These are phyloP conservation scores for Artemisia tridentata DNA, from an alignment of 129 eudicot genomes.

Conservation along the genomic window DNA sequence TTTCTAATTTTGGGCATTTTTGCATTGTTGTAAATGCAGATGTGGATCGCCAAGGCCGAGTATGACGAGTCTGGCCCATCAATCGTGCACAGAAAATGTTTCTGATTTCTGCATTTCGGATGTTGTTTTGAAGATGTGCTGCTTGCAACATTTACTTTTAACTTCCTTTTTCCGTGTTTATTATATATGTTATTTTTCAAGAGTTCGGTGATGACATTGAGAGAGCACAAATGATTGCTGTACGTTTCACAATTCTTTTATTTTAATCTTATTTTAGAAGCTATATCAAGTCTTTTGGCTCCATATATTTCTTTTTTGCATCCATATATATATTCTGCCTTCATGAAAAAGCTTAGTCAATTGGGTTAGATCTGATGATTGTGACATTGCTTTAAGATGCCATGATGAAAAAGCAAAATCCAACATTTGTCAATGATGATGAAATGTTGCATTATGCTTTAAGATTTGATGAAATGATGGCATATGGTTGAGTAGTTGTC, in stretches of 20 bases:
- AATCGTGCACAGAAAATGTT: slow-evolving; percentile 60
- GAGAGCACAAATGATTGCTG: slow-evolving; percentile 25
- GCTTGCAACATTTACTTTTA: slow-evolving; percentile 22
- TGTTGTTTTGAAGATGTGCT: slow-evolving; percentile 10
- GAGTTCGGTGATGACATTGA: slow-evolving; percentile 23
- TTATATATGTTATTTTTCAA: slow-evolving; percentile 25
- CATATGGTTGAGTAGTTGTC: slow-evolving; percentile 27
- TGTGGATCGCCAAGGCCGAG: slow-evolving; percentile 58
- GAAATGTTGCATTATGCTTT: slow-evolving; percentile 31
- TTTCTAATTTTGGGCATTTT: slow-evolving; percentile 15
- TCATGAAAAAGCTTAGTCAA: not conserved
- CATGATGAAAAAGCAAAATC: slow-evolving; percentile 22
- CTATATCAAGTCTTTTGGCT: not conserved
- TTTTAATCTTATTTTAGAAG: slow-evolving; percentile 28
- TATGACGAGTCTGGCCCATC: slow-evolving; percentile 47
- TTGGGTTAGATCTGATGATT: slow-evolving; percentile 13
- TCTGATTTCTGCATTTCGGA: slow-evolving; percentile 33
- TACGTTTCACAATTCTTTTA: slow-evolving; percentile 32
- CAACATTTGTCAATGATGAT: slow-evolving; percentile 18
- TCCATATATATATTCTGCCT: not conserved
- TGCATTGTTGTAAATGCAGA: slow-evolving; percentile 28
- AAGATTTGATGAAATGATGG: slow-evolving; percentile 27
- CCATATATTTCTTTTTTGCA: not conserved
- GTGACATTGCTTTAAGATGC: slow-evolving; percentile 27
- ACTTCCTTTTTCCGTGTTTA: slow-evolving; percentile 12